Percentiles rank a stretch among this genome's conserved stretches.
Evolutionary conservation across 495 filamentous ascomycete genomes (phyloP).

Genomic region (Penicillium nucicola): DNA sequence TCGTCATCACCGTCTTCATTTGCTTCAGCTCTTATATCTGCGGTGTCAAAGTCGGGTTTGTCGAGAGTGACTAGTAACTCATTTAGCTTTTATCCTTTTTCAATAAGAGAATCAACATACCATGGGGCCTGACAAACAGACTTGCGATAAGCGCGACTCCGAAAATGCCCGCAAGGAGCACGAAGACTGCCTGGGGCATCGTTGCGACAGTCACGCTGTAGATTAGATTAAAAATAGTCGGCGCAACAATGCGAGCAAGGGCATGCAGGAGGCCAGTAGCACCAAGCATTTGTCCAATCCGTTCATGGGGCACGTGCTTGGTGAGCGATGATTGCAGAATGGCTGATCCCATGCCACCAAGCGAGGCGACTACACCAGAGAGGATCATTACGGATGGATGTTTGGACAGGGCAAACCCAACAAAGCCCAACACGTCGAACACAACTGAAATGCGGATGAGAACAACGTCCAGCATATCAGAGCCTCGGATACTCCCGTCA

Average conservation of each 20-base stretch:
- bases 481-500: slow-evolving; percentile 59
- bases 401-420: slow-evolving; percentile 65
- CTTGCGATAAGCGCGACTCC: slow-evolving; percentile 60
- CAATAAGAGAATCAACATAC: slow-evolving; percentile 46
- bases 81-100: slow-evolving; percentile 1
- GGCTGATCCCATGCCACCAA: slow-evolving; percentile 82
- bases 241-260: slow-evolving; percentile 71
- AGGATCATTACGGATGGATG: slow-evolving; percentile 55
- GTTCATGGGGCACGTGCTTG: slow-evolving; percentile 82
- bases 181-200: slow-evolving; percentile 79
- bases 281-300: slow-evolving; percentile 79
- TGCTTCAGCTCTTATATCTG: slow-evolving; percentile 15
- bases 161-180: slow-evolving; percentile 66
- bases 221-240: slow-evolving; percentile 77
- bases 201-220: slow-evolving; percentile 77
- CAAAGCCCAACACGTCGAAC: slow-evolving; percentile 73
- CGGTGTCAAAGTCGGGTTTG: neutral
- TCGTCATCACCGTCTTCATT: slow-evolving; percentile 20
- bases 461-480: slow-evolving; percentile 71
- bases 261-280: slow-evolving; percentile 85
- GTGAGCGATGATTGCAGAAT: slow-evolving; percentile 79
- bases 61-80: slow-evolving; percentile 17
- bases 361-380: slow-evolving; percentile 65
- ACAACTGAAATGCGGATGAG: slow-evolving; percentile 74
- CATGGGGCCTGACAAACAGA: slow-evolving; percentile 67